Evolutionary conservation across 1,284 basidiomycete species (phyloP), one percentile per base, ranked within the genome.

Genomic region (Naganishia sp.): DNA sequence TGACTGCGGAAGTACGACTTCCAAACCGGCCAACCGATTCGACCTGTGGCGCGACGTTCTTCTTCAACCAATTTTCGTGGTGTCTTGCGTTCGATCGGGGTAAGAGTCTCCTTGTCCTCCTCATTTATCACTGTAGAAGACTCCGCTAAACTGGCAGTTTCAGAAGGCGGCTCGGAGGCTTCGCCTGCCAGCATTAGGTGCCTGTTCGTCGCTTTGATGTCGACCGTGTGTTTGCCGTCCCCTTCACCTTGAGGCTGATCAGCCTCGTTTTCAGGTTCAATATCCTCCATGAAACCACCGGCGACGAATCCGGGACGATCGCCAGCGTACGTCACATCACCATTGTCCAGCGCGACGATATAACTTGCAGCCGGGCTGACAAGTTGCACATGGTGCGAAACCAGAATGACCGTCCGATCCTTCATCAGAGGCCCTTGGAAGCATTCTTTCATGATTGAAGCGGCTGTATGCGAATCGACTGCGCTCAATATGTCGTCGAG

Each of bases 61-160:
- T 96, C 94, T 75, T 95, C 92, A 41, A 96, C 83, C 23, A 96
- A 83, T 78, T 94, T 95, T 56, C 91, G 83, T 0, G 90, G 88
- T 0, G 84, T 76, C 76, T 90, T 91, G 67, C 76, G 76, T 68
- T 85, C 84, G 49, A 61, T 45, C 60, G 74, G 72, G 23, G 74
- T 73, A 10, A 83, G 82, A 4, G 78, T 57, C 9, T 72, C 75
- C 11, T 71, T 71, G 1, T 72, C 70, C n/a, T 66, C 67, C 1
- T 72, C 73, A 21, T 70, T 68, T 6, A 65, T 67, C 11, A 72
- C 45, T 2, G 74, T 74, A 10, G 46, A 57, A 4, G 49, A 52
- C 43, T 75, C 74, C 45, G 76, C 74, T 6, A 75, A 71, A 4
- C 76, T 76, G 49, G 70, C 72, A 1, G 77, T 78, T 68, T 80